A percentile compares a stretch with the other conserved stretches of the same genome.
These are phyloP conservation scores for Davidsoniella neocaledoniae DNA, from an alignment of 2,329 filamentous ascomycete species.

Conservation along the genomic window DNA sequence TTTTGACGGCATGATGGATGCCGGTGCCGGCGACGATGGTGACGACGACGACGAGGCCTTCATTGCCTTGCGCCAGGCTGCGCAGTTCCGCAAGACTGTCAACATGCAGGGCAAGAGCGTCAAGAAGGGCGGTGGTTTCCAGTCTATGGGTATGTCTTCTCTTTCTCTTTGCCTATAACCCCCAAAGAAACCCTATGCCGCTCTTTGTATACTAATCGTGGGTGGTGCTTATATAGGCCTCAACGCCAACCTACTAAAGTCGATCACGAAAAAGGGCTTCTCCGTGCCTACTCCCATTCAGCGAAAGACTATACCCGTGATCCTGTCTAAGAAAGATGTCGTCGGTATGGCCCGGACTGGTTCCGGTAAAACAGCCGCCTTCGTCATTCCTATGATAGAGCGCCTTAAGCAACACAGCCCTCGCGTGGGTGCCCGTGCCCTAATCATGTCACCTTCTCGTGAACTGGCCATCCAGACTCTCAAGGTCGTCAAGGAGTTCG, in stretches of 20 bases:
- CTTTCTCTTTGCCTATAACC: background rate
- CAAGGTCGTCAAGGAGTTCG: slow-evolving; percentile 91
- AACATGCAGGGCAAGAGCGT: slow-evolving; percentile 71
- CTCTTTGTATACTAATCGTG: background rate
- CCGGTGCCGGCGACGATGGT: slow-evolving; percentile 21
- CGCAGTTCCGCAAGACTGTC: slow-evolving; percentile 69
- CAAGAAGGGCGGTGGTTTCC: slow-evolving; percentile 94
- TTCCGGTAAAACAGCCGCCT: slow-evolving; percentile 94
- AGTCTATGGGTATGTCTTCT: slow-evolving; percentile 57
- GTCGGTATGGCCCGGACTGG: slow-evolving; percentile 98
- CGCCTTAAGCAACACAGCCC: slow-evolving; percentile 75
- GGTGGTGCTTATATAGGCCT: slow-evolving; percentile 33
- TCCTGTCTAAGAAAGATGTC: slow-evolving; percentile 84
- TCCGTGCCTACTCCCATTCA: slow-evolving; percentile 94
- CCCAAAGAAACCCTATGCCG: background rate
- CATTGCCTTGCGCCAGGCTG: slow-evolving; percentile 74
- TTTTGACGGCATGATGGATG: slow-evolving; percentile 44
- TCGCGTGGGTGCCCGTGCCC: slow-evolving; percentile 66
- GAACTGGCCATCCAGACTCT: slow-evolving; percentile 89
- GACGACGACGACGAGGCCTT: slow-evolving; percentile 65
- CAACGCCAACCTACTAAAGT: slow-evolving; percentile 68
- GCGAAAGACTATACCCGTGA: slow-evolving; percentile 83
- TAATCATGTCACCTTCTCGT: slow-evolving; percentile 83
- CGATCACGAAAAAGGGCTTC: slow-evolving; percentile 87
- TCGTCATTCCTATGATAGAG: slow-evolving; percentile 97